phyloP scores from a whole-genome alignment of 2,329 filamentous ascomycete genomes.

The Ophioceras dolichostomum region DNA sequence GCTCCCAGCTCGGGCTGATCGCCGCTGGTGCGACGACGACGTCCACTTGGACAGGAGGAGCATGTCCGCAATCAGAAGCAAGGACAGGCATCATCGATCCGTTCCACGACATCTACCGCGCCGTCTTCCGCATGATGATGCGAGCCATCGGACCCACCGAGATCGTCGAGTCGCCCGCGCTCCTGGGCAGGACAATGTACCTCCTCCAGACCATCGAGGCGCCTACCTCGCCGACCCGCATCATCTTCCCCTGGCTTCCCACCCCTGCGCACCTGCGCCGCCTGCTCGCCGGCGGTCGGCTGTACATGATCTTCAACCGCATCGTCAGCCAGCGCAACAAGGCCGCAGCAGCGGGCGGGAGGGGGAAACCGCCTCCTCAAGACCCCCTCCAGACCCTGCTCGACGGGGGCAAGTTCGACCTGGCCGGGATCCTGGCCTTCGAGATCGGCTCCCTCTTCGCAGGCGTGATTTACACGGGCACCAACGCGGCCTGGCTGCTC shows the following conservation, averaged over 20 bases:
- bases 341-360: constrained; percentile 24
- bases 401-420: constrained; percentile 34
- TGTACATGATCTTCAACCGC: constrained; percentile 34
- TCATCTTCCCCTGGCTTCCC: constrained; percentile 42
- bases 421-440: constrained; percentile 31
- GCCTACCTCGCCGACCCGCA: constrained; percentile 24
- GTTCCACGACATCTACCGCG: constrained; percentile 37
- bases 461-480: constrained; percentile 43
- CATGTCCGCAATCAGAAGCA: constrained; percentile 2
- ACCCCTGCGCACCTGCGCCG: constrained; percentile 28
- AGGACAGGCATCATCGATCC: constrained; percentile 30
- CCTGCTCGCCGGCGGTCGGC: constrained; percentile 27
- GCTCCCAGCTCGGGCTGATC: constrained; percentile 22
- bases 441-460: constrained; percentile 41
- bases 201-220: constrained; percentile 34
- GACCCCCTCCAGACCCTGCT: constrained; percentile 42
- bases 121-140: constrained; percentile 46
- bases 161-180: constrained; percentile 31
- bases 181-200: constrained; percentile 27
- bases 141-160: constrained; percentile 40
- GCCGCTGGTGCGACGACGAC: constrained; percentile 10
- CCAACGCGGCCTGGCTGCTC: constrained; percentile 41
- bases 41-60: no score
- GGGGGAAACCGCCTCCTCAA: no score
- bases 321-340: constrained; percentile 32